A percentile compares a stretch with the other conserved stretches of the same genome.
phyloP scores from a whole-genome alignment of 2,329 filamentous ascomycete genomes.

The Fusarium stilboides region DNA sequence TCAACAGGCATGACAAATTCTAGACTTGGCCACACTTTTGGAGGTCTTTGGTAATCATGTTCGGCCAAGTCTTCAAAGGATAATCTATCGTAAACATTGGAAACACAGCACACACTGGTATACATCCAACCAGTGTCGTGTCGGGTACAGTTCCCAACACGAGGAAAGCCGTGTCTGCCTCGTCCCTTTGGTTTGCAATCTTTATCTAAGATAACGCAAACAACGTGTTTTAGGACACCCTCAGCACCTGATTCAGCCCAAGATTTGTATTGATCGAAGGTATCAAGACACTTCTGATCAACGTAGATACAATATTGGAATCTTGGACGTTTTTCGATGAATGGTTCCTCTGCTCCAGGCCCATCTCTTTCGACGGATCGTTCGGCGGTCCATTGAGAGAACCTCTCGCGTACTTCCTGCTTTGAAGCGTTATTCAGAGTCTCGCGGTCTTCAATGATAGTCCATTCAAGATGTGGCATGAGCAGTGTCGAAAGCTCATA shows the following conservation, averaged over 20 bases:
- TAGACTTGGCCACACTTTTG: not conserved
- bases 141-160: not conserved
- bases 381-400: not conserved
- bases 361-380: conserved; percentile 7
- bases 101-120: not conserved
- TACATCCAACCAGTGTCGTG: conserved; percentile 27
- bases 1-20: not conserved
- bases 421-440: conserved; percentile 9
- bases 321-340: not conserved
- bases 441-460: conserved; percentile 8
- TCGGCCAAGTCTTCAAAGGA: not conserved
- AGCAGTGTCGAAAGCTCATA: conserved; percentile 1
- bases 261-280: not conserved
- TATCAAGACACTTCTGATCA: conserved; percentile 12
- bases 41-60: not conserved
- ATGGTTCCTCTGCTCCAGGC: not conserved
- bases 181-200: not conserved
- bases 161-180: not conserved
- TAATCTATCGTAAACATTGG: not conserved
- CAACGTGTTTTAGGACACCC: rapidly evolving
- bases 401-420: conserved; percentile 1
- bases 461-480: conserved; percentile 16
- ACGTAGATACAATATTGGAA: conserved; percentile 16
- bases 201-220: not conserved
- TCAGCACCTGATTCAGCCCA: not conserved